Percentiles rank a stretch among this genome's conserved stretches.
Evolutionary conservation across 345 rosid species (phyloP).

Genomic region (Bruguiera parviflora): DNA sequence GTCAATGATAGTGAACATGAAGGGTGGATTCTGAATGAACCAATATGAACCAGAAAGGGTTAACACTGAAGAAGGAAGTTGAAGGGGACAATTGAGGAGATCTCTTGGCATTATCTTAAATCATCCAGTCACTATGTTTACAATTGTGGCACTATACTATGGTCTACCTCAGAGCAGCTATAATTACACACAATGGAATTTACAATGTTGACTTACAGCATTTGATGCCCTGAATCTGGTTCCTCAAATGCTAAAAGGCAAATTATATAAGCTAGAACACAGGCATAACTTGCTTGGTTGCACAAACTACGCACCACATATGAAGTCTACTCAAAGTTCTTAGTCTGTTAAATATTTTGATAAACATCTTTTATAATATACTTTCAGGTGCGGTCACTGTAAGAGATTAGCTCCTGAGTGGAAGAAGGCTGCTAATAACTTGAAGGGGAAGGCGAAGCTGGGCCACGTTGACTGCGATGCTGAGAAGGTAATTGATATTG

Average conservation of each 20-base stretch:
- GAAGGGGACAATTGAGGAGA: background rate
- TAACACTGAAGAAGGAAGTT: background rate
- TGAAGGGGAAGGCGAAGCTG: slow-evolving; percentile 91
- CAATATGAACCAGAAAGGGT: too few species aligned
- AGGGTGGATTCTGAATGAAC: too few species aligned
- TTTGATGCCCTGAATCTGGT: background rate
- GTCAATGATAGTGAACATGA: too few species aligned
- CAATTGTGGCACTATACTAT: background rate
- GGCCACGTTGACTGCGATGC: slow-evolving; percentile 93
- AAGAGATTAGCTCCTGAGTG: slow-evolving; percentile 96
- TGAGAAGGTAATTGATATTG: slow-evolving; percentile 54
- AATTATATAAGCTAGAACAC: background rate
- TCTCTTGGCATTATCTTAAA: background rate
- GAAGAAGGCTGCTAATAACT: slow-evolving; percentile 85
- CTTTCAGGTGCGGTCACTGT: slow-evolving; percentile 87
- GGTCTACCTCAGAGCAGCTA: background rate
- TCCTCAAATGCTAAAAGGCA: background rate
- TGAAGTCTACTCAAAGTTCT: background rate
- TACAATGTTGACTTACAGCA: background rate
- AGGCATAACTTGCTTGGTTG: background rate
- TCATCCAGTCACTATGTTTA: background rate
- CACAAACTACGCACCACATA: background rate
- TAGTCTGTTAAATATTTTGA: background rate
- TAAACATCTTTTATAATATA: background rate
- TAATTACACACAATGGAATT: background rate